phyloP scores from a whole-genome alignment of 768 basidiomycete species.

The Gymnopilus dilepis region DNA sequence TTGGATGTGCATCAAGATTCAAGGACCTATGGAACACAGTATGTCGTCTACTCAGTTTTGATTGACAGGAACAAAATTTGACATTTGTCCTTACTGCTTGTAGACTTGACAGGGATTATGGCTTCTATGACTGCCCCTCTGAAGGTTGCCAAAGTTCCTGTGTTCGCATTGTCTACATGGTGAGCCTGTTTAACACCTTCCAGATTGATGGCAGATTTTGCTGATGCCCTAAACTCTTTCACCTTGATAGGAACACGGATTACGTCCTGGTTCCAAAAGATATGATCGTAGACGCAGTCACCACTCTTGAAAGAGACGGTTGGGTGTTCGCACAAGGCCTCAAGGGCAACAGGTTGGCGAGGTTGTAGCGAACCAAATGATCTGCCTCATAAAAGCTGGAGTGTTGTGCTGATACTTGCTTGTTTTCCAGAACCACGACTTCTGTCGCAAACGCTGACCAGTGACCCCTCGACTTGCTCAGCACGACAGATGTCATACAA shows the following conservation, averaged over 20 bases:
- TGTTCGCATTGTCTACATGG: slow-evolving; percentile 72
- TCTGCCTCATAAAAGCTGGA: too few species aligned
- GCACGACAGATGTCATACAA: too few species aligned
- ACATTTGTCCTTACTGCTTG: neutral
- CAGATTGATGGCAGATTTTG: neutral
- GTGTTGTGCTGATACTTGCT: too few species aligned
- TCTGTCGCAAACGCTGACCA: too few species aligned
- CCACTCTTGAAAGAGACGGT: slow-evolving; percentile 51
- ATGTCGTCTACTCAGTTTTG: slow-evolving; percentile 16
- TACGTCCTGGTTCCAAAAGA: slow-evolving; percentile 60
- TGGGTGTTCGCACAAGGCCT: slow-evolving; percentile 49
- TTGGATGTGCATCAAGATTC: slow-evolving; percentile 67
- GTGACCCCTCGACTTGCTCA: too few species aligned
- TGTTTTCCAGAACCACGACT: too few species aligned
- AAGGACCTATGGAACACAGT: slow-evolving; percentile 73
- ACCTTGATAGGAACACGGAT: slow-evolving; percentile 62
- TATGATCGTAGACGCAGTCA: slow-evolving; percentile 45
- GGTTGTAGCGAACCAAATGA: slow-evolving; percentile 15
- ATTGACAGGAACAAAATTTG: neutral
- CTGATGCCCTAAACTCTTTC: neutral
- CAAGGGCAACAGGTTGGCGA: slow-evolving; percentile 27
- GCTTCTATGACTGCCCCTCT: slow-evolving; percentile 58
- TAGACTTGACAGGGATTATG: slow-evolving; percentile 63
- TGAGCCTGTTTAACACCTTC: slow-evolving; percentile 28
- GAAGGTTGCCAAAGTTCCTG: slow-evolving; percentile 52